Evolutionary conservation across 805 yeast genomes (phyloP), one percentile per base, ranked within the genome.

Genomic region (Starmerella lactis-condensi): DNA sequence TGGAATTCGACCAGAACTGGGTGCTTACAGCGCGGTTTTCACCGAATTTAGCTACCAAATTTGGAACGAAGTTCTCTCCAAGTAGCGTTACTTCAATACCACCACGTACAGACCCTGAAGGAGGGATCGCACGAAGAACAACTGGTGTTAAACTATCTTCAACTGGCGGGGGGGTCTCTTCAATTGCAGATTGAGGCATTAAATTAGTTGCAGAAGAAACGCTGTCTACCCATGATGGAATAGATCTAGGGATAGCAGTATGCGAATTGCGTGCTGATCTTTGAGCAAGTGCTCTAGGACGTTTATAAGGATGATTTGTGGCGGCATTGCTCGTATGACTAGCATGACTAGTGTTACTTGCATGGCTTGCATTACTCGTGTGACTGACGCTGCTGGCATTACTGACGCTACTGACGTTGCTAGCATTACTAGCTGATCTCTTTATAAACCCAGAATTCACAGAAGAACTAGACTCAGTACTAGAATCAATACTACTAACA

Each of bases 1-100:
- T 89, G 2, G 89, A 66, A 24, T 77, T 89, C 28, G 91, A 78
- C 98, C 98, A 89, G 54, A 93, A 83, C 47, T 82, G 93, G 1
- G 95, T 81, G 3, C 89, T 75, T 9, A 47, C 42, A 2, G 61
- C 54, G 9, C 41, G 38, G 29, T 40, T 38, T 9, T 55, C 70
- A 21, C 98, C 98, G 56, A 89, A 89, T 53, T 75, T 75, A 11
- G 85, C 93, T 16, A 61, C 60, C 35, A 85, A 58, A 0, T 92
- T 93, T 12, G 75, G 76, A 32, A 73, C 70, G 61, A 89, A 89
- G 36, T 81, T 77, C 29, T 72, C 65, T 2, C 98, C 98, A 26
- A 89, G 59, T 30, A 89, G 57, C 0, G 98, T 89, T 6, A 89
- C 78, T 52, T 89, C 99, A 26, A 83, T 74, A 12, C 98, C 99